Conservation (phyloP, 2,329 filamentous ascomycete genomes). For the Rutstroemia sp. region DNA sequence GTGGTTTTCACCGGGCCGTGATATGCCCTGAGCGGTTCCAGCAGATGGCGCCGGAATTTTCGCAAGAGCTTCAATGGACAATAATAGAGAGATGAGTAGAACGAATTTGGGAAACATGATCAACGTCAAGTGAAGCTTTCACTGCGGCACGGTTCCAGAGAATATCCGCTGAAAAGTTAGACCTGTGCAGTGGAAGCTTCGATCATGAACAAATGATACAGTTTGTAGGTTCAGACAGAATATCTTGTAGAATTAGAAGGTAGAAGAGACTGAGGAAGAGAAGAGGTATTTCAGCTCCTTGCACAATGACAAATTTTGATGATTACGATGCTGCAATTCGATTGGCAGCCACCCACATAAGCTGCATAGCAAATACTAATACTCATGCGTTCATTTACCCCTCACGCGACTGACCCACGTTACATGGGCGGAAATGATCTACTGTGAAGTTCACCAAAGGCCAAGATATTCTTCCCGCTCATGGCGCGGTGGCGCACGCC, state of each 20-base stretch:
- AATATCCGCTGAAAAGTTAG: not conserved
- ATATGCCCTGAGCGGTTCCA: not conserved
- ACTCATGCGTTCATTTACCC: not conserved
- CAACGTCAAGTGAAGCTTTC: not conserved
- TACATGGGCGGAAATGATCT: not conserved
- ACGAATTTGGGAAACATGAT: not conserved
- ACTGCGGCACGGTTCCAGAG: not conserved
- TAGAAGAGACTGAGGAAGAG: not conserved
- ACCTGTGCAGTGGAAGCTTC: no score
- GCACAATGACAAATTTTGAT: not conserved
- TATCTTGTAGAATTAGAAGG: not conserved
- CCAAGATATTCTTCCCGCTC: no score
- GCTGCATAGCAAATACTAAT: not conserved
- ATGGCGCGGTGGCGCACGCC: no score
- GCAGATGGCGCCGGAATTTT: not conserved
- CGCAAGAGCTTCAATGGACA: not conserved
- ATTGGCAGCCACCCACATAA: no score
- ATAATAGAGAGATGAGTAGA: not conserved
- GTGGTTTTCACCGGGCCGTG: not conserved
- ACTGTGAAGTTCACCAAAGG: no score
- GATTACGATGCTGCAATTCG: not conserved
- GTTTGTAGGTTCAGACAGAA: not conserved
- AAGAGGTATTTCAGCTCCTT: not conserved
- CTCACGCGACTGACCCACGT: not conserved
- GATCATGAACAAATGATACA: not conserved